Percentiles rank a stretch among this genome's conserved stretches.
Evolutionary conservation across 2,329 filamentous ascomycete species (phyloP).

Genomic region (Remersonia thermophila): DNA sequence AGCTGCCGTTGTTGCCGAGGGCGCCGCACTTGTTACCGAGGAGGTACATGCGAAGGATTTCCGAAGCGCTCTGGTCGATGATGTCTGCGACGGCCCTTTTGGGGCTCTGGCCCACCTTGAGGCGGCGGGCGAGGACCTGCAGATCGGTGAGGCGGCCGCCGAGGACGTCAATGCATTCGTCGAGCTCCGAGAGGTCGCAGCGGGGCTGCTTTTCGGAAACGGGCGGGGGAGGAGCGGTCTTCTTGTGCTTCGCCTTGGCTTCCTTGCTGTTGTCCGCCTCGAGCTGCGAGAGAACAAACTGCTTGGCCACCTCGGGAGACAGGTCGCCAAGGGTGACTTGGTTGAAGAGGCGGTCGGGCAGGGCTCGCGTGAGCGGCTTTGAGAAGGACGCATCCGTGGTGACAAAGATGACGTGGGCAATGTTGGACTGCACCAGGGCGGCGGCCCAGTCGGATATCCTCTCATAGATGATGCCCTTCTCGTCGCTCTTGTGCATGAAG

Average conservation of each 20-base stretch:
- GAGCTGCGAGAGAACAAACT: conserved; percentile 77
- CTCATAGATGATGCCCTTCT: conserved; percentile 56
- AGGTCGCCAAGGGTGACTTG: conserved; percentile 79
- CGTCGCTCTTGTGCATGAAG: conserved; percentile 69
- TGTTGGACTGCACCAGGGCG: conserved; percentile 68
- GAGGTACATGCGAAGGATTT: conserved; percentile 89
- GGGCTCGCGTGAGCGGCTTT: conserved; percentile 72
- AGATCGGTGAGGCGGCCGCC: conserved; percentile 92
- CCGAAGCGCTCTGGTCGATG: conserved; percentile 74
- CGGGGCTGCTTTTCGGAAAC: conserved; percentile 26
- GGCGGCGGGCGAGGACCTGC: conserved; percentile 80
- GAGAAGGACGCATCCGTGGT: conserved; percentile 82
- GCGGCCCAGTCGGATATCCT: conserved; percentile 87
- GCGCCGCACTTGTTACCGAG: conserved; percentile 42
- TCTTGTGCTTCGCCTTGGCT: conserved; percentile 11
- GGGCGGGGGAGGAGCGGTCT: neutral
- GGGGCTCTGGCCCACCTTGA: conserved; percentile 77
- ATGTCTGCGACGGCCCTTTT: conserved; percentile 75
- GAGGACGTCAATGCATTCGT: conserved; percentile 67
- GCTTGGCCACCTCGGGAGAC: conserved; percentile 72
- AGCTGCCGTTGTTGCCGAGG: conserved; percentile 3
- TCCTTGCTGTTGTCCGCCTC: conserved; percentile 29
- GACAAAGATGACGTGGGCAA: conserved; percentile 89
- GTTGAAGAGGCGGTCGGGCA: conserved; percentile 85
- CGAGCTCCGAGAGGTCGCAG: conserved; percentile 55